Base-by-base conservation (phyloP, 345 rosid species). In the Cardamine occulta region DNA sequence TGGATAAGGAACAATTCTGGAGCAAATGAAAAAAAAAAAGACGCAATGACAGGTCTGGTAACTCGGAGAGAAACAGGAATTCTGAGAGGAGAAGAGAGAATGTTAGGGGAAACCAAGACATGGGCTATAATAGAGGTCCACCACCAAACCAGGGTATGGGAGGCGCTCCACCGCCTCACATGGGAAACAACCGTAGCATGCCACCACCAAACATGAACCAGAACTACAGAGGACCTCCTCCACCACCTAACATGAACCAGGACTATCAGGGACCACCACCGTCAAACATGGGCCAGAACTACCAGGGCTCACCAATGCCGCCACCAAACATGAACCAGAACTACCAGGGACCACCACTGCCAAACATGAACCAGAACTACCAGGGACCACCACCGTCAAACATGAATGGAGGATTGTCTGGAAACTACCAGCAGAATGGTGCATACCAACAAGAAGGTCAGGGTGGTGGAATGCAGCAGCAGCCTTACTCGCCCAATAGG, bases 1-100 rank as follows among this genome's bases (percentile, higher is more conserved):
- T 94, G 98, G 97, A 83, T 88, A 37, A 90, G 91, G 82, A 95
- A 92, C 85, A 89, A 92, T 70, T 84, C 88, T 2, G 80, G 88
- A 28, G 93, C 98, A 15, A 88, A 82, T 55, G 92, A 90, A 49
- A 84, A 96, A 84, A 96, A 54, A 92, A 94, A 68, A 83, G 88
- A 65, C 89, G 91, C 42, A 90, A 88, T 58, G 92, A 86, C 72
- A 79, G 96, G 18, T 93, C 97, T 14, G 86, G 90, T n/a, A 85
- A 74, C 75, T 79, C 70, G 5, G 96, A 87, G 37, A 75, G 90
- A 71, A 86, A 91, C 11, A 88, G 93, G 77, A 91, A 88, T 80
- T 90, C 79, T 62, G 95, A 88, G 19, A 86, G 97, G 66, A 91
- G 97, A 75, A 91, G 91, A 82, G 97, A 93, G 68, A 89, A 86